A percentile compares a stretch with the other conserved stretches of the same genome.
phyloP scores from a whole-genome alignment of 345 rosid genomes.

The Raphanus raphanistrum region DNA sequence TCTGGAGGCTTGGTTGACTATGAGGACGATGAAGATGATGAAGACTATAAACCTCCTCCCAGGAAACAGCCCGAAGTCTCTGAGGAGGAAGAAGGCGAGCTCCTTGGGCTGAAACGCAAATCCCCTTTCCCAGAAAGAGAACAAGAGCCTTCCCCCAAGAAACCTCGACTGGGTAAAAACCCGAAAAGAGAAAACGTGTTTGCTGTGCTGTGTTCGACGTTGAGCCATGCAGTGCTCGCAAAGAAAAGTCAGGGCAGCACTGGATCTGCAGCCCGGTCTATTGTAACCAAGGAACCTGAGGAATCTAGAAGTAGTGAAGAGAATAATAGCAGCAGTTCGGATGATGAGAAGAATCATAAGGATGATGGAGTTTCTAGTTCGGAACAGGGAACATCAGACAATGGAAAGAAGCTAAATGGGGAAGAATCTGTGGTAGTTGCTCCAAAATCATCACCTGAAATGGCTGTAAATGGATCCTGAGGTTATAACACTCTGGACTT shows the following conservation, averaged over 20 bases:
- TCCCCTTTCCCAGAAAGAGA: slow-evolving; percentile 61
- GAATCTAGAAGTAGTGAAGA: slow-evolving; percentile 42
- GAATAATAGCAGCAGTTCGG: slow-evolving; percentile 40
- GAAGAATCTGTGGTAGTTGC: slow-evolving; percentile 69
- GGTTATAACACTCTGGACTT: slow-evolving; percentile 29
- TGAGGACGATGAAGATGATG: slow-evolving; percentile 95
- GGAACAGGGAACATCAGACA: slow-evolving; percentile 48
- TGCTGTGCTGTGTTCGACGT: slow-evolving; percentile 79
- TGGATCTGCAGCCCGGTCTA: slow-evolving; percentile 24
- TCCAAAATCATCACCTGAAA: slow-evolving; percentile 47
- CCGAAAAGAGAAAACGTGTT: slow-evolving; percentile 64
- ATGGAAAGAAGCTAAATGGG: slow-evolving; percentile 44
- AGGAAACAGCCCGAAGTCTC: slow-evolving; percentile 58
- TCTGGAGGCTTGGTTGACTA: slow-evolving; percentile 92
- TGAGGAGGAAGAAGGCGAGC: slow-evolving; percentile 65
- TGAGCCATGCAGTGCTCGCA: slow-evolving; percentile 81
- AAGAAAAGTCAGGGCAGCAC: slow-evolving; percentile 47
- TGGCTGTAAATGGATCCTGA: slow-evolving; percentile 93
- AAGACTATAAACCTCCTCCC: slow-evolving; percentile 84
- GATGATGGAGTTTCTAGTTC: slow-evolving; percentile 61
- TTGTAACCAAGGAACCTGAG: slow-evolving; percentile 29
- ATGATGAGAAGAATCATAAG: slow-evolving; percentile 56
- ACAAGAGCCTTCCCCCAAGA: slow-evolving; percentile 52
- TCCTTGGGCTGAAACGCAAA: slow-evolving; percentile 75
- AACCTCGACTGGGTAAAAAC: slow-evolving; percentile 59